These are phyloP conservation scores for Trichoderma sp. DNA, from an alignment of 2,329 filamentous ascomycete species.

Conservation along the genomic window DNA sequence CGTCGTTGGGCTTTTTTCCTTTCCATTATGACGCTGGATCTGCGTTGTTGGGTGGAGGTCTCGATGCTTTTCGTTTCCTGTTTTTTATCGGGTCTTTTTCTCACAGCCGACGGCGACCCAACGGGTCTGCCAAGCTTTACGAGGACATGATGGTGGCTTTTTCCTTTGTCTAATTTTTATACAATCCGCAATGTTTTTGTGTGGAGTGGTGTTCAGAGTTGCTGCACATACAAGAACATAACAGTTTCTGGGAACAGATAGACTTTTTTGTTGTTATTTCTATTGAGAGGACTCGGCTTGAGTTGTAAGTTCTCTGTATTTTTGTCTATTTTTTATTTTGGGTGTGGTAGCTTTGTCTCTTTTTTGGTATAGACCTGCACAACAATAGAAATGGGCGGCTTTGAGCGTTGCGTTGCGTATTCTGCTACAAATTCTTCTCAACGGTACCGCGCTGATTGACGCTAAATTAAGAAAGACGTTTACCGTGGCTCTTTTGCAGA, in stretches of 20 bases:
- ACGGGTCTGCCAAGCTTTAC: conserved; percentile 6
- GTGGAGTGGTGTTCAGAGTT: conserved; percentile 9
- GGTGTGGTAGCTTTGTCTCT: background rate
- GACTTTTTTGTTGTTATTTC: conserved; percentile 16
- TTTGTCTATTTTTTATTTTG: background rate
- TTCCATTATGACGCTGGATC: conserved; percentile 17
- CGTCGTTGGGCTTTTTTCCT: conserved; percentile 17
- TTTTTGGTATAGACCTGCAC: background rate
- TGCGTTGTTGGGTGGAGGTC: conserved; percentile 20
- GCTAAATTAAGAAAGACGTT: background rate
- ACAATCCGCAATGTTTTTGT: background rate
- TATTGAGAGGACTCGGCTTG: background rate
- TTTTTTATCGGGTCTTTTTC: conserved; percentile 22
- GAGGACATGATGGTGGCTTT: conserved; percentile 21
- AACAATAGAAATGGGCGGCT: conserved; percentile 3
- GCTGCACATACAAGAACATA: conserved; percentile 21
- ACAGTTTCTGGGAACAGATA: conserved; percentile 19
- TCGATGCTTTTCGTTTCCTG: conserved; percentile 15
- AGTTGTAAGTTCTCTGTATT: background rate
- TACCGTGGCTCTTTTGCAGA: background rate
- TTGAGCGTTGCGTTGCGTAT: background rate
- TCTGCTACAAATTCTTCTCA: background rate
- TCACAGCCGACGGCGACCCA: background rate
- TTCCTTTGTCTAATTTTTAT: background rate
- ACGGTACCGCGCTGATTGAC: background rate